Percentiles rank a stretch among this genome's conserved stretches.
Evolutionary conservation across 331 rosid genomes (phyloP).

Genomic region (Phaseolus coccineus): DNA sequence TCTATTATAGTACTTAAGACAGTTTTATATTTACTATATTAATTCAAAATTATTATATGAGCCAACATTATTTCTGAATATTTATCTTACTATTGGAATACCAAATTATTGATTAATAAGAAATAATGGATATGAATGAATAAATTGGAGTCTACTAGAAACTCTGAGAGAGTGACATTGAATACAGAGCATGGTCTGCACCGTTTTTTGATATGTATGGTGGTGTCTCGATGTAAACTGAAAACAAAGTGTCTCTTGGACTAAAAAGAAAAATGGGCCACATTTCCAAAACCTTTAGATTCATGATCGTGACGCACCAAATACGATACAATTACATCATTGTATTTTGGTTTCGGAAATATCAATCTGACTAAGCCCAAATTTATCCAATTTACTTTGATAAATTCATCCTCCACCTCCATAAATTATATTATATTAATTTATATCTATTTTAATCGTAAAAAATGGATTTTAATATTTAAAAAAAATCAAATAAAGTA

Average conservation of each 20-base stretch:
- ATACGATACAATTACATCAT: constrained; percentile 34
- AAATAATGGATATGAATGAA: too few relatives aligned
- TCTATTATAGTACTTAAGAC: too few relatives aligned
- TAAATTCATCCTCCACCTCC: too few relatives aligned
- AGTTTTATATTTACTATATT: too few relatives aligned
- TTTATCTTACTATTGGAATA: too few relatives aligned
- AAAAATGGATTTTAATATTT: too few relatives aligned
- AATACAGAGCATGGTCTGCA: background rate
- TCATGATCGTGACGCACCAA: constrained; percentile 10
- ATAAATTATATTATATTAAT: too few relatives aligned
- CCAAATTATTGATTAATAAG: too few relatives aligned
- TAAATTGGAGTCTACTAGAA: background rate
- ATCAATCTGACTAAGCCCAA: background rate
- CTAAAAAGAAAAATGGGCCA: constrained; percentile 13
- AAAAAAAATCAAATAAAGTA: too few relatives aligned
- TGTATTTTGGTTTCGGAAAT: background rate
- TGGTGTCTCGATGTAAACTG: background rate
- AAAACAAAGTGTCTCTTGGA: background rate
- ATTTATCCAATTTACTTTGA: background rate
- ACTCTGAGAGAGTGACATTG: background rate
- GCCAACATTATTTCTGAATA: too few relatives aligned
- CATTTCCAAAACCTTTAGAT: background rate
- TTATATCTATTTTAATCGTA: too few relatives aligned
- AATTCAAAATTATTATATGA: too few relatives aligned
- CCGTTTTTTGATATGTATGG: background rate